A percentile compares a stretch with the other conserved stretches of the same genome.
Evolutionary conservation across 108 stramenopile genomes (phyloP).

Genomic region (Aurantiochytrium sp.): DNA sequence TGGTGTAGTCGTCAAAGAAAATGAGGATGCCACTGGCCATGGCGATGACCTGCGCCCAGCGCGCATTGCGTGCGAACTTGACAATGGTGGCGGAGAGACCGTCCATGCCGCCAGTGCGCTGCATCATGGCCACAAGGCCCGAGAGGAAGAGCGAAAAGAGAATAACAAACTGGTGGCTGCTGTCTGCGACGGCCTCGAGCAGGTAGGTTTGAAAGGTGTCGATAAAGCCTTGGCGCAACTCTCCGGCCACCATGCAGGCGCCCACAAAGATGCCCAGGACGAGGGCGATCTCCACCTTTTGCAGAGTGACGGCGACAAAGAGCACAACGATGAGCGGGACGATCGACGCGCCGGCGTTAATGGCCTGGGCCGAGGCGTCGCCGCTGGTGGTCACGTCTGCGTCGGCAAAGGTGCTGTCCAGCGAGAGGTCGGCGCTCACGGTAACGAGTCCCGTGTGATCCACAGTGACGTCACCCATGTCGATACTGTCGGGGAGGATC

Average conservation of each 20-base stretch:
- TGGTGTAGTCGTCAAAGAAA: constrained; percentile 54
- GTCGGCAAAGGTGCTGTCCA: neutral
- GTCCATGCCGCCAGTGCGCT: constrained; percentile 46
- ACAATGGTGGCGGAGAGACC: constrained; percentile 36
- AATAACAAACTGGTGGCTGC: constrained; percentile 29
- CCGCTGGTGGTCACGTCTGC: neutral
- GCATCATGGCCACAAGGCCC: constrained; percentile 50
- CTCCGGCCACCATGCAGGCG: constrained; percentile 43
- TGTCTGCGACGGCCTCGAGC: constrained; percentile 25
- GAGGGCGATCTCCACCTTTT: constrained; percentile 47
- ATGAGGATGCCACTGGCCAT: constrained; percentile 38
- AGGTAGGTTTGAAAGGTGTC: constrained; percentile 32
- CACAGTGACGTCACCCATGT: neutral
- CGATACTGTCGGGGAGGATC: neutral
- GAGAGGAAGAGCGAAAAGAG: constrained; percentile 52
- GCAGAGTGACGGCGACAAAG: constrained; percentile 38
- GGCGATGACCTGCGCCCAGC: constrained; percentile 40
- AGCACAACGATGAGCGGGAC: constrained; percentile 45
- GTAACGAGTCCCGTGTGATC: neutral
- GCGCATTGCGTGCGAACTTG: constrained; percentile 16
- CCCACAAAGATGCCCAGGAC: constrained; percentile 52
- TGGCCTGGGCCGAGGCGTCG: neutral
- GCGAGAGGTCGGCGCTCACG: neutral
- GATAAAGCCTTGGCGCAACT: constrained; percentile 41
- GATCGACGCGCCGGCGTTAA: constrained; percentile 35